phyloP scores from a whole-genome alignment of 1,284 basidiomycete genomes.

The Cutaneotrichosporon sp. region DNA sequence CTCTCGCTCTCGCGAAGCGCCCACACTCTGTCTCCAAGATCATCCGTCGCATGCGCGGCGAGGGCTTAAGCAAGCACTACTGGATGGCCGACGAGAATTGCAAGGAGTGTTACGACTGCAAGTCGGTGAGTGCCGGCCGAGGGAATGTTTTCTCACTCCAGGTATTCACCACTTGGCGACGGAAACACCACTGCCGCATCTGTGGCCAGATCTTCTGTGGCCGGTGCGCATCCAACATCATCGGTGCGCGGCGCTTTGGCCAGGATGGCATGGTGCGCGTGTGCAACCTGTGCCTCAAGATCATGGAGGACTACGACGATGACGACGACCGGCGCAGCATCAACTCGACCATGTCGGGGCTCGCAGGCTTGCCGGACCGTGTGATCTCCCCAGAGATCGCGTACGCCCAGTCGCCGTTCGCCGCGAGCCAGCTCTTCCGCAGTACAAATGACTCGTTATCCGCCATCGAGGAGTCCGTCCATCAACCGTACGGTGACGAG shows the following conservation, averaged over 20 bases:
- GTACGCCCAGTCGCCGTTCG: slow-evolving; percentile 74
- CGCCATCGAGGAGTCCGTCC: slow-evolving; percentile 45
- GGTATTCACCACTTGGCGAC: slow-evolving; percentile 87
- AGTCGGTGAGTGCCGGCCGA: slow-evolving; percentile 36
- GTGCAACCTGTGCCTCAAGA: slow-evolving; percentile 91
- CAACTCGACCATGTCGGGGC: slow-evolving; percentile 41
- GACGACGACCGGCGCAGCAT: slow-evolving; percentile 58
- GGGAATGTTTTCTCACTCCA: slow-evolving; percentile 72
- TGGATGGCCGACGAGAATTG: slow-evolving; percentile 98
- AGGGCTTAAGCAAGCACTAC: slow-evolving; percentile 68
- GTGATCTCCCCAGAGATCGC: slow-evolving; percentile 48
- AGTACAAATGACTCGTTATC: slow-evolving; percentile 45
- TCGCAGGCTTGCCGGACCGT: slow-evolving; percentile 32
- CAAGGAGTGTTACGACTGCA: slow-evolving; percentile 94
- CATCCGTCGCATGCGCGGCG: slow-evolving; percentile 80
- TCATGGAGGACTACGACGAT: slow-evolving; percentile 74
- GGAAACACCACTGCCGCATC: slow-evolving; percentile 93
- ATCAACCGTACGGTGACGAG: slow-evolving; percentile 42
- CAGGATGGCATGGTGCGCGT: slow-evolving; percentile 89
- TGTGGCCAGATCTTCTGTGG: slow-evolving; percentile 92
- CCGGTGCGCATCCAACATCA: slow-evolving; percentile 93
- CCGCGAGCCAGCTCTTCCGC: slow-evolving; percentile 76
- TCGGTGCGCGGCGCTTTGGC: slow-evolving; percentile 91
- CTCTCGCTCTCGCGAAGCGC: slow-evolving; percentile 59
- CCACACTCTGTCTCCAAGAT: slow-evolving; percentile 83